phyloP scores from a whole-genome alignment of 129 eudicot species.

The Flaveria linearis region DNA sequence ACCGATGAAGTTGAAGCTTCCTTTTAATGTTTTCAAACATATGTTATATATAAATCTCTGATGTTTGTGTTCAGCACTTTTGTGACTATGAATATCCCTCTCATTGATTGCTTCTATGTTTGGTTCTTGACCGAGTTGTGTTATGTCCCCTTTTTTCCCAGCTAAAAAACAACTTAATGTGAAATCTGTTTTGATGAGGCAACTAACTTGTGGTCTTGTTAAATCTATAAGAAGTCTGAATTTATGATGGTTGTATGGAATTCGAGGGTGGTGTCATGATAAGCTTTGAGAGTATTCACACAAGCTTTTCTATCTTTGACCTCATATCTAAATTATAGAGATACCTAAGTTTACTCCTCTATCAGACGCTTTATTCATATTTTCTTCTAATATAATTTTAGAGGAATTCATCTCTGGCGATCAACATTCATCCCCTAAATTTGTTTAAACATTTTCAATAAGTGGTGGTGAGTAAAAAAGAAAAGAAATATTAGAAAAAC shows the following conservation, averaged over 20 bases:
- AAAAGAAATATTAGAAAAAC: too few relatives aligned
- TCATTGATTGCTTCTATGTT: slow-evolving; percentile 22
- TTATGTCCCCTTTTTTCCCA: not conserved
- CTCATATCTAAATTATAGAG: too few relatives aligned
- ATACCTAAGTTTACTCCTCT: too few relatives aligned
- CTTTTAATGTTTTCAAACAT: slow-evolving; percentile 14
- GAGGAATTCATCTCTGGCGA: too few relatives aligned
- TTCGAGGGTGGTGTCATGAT: too few relatives aligned
- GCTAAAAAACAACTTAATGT: not conserved
- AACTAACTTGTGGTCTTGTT: not conserved
- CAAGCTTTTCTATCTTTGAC: too few relatives aligned
- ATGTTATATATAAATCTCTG: slow-evolving; percentile 24
- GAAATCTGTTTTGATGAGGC: not conserved
- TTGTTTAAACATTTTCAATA: too few relatives aligned
- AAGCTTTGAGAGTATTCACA: too few relatives aligned
- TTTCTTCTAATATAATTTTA: too few relatives aligned
- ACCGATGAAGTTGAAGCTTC: slow-evolving; percentile 48
- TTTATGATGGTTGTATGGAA: not conserved
- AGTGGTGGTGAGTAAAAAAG: too few relatives aligned
- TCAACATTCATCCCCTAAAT: too few relatives aligned
- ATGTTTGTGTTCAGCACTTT: slow-evolving; percentile 21
- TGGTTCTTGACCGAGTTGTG: slow-evolving; percentile 14
- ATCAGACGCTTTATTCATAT: too few relatives aligned
- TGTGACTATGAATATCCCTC: slow-evolving; percentile 6
- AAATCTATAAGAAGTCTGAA: not conserved